These are phyloP conservation scores for Phoenix roebelenii DNA, from an alignment of 176 grass and related monocot species.

Conservation along the genomic window DNA sequence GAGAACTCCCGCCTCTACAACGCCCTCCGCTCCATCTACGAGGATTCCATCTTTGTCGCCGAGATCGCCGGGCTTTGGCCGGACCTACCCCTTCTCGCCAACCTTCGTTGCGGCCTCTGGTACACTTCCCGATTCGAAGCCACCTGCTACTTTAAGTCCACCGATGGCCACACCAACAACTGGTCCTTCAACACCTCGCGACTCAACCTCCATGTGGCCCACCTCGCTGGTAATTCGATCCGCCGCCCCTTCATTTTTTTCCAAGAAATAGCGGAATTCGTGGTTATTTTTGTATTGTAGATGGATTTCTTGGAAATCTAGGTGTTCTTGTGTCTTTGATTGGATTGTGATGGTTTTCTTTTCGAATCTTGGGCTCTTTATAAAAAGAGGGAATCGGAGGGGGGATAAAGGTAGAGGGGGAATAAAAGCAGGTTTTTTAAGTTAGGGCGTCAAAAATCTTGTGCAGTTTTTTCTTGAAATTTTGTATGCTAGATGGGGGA, in stretches of 20 bases:
- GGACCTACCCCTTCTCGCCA: conserved; percentile 65
- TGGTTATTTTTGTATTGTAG: too few relatives aligned
- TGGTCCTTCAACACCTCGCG: conserved; percentile 73
- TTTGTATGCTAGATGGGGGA: too few relatives aligned
- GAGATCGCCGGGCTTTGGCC: conserved; percentile 82
- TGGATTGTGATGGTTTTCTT: too few relatives aligned
- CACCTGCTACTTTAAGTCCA: conserved; percentile 92
- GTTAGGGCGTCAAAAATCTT: too few relatives aligned
- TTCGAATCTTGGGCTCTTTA: too few relatives aligned
- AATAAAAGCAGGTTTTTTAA: too few relatives aligned
- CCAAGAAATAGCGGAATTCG: too few relatives aligned
- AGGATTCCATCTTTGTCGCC: conserved; percentile 79
- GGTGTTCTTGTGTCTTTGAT: too few relatives aligned
- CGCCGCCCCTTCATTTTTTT: neutral
- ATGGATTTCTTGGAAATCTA: too few relatives aligned
- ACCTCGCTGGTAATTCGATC: conserved; percentile 49
- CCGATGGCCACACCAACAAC: conserved; percentile 84
- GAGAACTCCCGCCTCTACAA: conserved; percentile 83
- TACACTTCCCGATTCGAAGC: conserved; percentile 45
- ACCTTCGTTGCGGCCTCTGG: conserved; percentile 95
- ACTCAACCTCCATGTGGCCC: conserved; percentile 80
- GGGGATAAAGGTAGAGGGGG: too few relatives aligned
- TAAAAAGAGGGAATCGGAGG: too few relatives aligned
- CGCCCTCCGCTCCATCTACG: conserved; percentile 59
- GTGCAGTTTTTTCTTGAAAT: too few relatives aligned